These are phyloP conservation scores for Trametes polyzona DNA, from an alignment of 1,284 basidiomycete species.

Conservation along the genomic window DNA sequence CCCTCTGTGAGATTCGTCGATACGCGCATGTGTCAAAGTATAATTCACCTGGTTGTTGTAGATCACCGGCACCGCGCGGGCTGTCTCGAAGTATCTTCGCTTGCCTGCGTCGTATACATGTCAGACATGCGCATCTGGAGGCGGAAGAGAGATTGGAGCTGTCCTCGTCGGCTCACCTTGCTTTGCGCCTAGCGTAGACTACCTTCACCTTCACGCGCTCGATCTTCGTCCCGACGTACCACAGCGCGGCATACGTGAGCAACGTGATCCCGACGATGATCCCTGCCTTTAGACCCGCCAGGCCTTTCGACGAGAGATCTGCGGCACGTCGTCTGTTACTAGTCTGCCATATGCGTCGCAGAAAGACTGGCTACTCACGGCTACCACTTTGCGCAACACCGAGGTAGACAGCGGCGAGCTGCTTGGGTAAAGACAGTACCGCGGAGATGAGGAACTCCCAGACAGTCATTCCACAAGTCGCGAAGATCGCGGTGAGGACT, in stretches of 20 bases:
- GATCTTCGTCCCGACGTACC: slow-evolving; percentile 82
- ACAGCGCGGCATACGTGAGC: slow-evolving; percentile 79
- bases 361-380: slow-evolving; percentile 34
- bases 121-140: not conserved
- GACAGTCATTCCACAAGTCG: slow-evolving; percentile 78
- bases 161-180: slow-evolving; percentile 16
- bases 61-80: no score
- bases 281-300: slow-evolving; percentile 52
- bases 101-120: not conserved
- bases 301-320: not conserved
- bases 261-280: slow-evolving; percentile 66
- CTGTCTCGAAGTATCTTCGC: no score
- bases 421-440: slow-evolving; percentile 77
- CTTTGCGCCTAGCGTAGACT: slow-evolving; percentile 66
- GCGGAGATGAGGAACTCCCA: slow-evolving; percentile 72
- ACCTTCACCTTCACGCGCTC: slow-evolving; percentile 73
- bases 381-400: slow-evolving; percentile 56
- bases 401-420: slow-evolving; percentile 75
- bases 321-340: not conserved
- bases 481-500: slow-evolving; percentile 76
- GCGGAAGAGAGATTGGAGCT: not conserved
- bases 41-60: no score
- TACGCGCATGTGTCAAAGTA: no score
- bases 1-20: no score
- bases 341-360: not conserved